Percentiles rank a stretch among this genome's conserved stretches.
phyloP scores from a whole-genome alignment of 768 basidiomycete genomes.

The Neoboletus magnificus region DNA sequence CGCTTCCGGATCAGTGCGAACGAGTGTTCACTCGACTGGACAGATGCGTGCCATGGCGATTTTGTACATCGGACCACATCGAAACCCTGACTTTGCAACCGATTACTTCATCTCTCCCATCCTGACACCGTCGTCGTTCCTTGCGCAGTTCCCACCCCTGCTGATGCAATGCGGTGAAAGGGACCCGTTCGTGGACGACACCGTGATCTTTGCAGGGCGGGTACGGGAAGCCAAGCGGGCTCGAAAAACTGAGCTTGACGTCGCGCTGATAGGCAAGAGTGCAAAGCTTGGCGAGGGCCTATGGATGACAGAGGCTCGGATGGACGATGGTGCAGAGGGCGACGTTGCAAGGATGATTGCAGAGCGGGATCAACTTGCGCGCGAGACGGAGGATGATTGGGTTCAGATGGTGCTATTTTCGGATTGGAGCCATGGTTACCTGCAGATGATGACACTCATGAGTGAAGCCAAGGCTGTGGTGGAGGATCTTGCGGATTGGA shows the following conservation, averaged over 20 bases:
- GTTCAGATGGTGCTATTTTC: constrained; percentile 90
- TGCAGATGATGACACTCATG: constrained; percentile 92
- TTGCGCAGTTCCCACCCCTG: constrained; percentile 92
- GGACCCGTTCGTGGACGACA: constrained; percentile 95
- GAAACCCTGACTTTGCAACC: constrained; percentile 89
- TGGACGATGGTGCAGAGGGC: constrained; percentile 25
- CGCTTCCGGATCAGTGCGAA: constrained; percentile 1
- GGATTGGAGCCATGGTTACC: constrained; percentile 96
- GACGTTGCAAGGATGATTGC: constrained; percentile 43
- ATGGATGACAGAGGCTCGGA: constrained; percentile 53
- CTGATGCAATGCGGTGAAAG: constrained; percentile 96
- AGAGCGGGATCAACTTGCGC: constrained; percentile 57
- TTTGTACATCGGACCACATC: constrained; percentile 90
- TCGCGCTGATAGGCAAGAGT: constrained; percentile 57
- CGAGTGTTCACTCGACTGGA: constrained; percentile 9
- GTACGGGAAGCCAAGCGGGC: constrained; percentile 92
- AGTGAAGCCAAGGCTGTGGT: constrained; percentile 75
- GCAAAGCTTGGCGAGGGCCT: constrained; percentile 59
- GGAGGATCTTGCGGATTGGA: constrained; percentile 87
- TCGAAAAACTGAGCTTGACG: constrained; percentile 69
- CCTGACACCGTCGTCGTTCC: constrained; percentile 74
- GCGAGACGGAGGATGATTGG: constrained; percentile 90
- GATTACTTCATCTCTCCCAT: constrained; percentile 98
- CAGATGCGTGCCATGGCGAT: constrained; percentile 99
- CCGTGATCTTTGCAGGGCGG: constrained; percentile 92